phyloP scores from a whole-genome alignment of 345 rosid species.

The Mangifera indica region DNA sequence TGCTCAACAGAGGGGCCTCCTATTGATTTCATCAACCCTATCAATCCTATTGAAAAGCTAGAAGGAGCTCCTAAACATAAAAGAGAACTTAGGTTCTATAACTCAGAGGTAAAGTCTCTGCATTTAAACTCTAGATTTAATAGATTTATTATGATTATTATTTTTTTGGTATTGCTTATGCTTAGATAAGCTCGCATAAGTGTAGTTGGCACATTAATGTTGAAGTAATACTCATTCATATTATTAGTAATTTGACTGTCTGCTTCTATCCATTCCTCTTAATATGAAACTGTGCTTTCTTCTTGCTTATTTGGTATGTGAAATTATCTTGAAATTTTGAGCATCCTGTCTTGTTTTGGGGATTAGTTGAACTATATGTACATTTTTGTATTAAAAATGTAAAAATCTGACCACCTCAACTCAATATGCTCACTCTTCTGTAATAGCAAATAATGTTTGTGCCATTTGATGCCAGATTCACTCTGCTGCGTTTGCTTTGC shows the following conservation, averaged over 20 bases:
- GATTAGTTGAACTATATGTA: not conserved
- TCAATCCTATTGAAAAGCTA: slow-evolving; percentile 84
- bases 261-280: too few relatives aligned
- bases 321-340: too few relatives aligned
- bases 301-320: too few relatives aligned
- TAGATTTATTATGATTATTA: not conserved
- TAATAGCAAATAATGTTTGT: slow-evolving; percentile 7
- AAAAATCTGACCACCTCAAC: not conserved
- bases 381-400: not conserved
- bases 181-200: not conserved
- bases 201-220: too few relatives aligned
- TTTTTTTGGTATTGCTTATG: too few relatives aligned
- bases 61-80: slow-evolving; percentile 62
- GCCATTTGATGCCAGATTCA: slow-evolving; percentile 63
- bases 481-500: slow-evolving; percentile 81
- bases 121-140: not conserved
- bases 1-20: slow-evolving; percentile 78
- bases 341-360: not conserved
- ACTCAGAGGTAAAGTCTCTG: slow-evolving; percentile 60
- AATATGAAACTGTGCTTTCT: too few relatives aligned
- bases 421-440: not conserved
- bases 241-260: not conserved
- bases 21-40: slow-evolving; percentile 80
- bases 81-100: slow-evolving; percentile 75
- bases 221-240: not conserved